These are phyloP conservation scores for Sarocladiaceae sp. DNA, from an alignment of 2,329 filamentous ascomycete genomes.

Conservation along the genomic window DNA sequence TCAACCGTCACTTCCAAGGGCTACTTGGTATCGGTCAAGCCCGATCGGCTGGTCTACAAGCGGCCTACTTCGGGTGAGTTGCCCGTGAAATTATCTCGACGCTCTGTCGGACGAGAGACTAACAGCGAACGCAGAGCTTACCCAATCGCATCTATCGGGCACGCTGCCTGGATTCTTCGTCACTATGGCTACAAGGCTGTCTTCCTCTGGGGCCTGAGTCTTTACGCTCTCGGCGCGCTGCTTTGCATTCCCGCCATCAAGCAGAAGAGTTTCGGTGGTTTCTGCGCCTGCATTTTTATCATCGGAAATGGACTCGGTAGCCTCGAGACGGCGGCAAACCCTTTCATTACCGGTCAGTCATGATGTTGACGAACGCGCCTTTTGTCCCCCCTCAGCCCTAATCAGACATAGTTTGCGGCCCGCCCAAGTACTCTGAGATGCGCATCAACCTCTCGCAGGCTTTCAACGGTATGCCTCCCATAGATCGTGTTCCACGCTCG, in stretches of 20 bases:
- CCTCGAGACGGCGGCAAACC: conserved; percentile 72
- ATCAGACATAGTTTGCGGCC: conserved; percentile 37
- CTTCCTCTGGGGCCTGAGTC: conserved; percentile 60
- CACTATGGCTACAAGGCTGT: conserved; percentile 60
- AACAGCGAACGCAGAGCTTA: conserved; percentile 43
- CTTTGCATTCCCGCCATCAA: conserved; percentile 51
- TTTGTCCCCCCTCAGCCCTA: neutral
- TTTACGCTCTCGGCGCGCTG: conserved; percentile 59
- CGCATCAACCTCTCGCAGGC: conserved; percentile 72
- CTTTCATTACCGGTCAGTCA: conserved; percentile 53
- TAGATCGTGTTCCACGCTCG: conserved; percentile 23
- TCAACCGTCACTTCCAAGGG: conserved; percentile 44
- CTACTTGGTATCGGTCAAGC: conserved; percentile 37
- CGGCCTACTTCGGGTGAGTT: conserved; percentile 50
- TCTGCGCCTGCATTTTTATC: conserved; percentile 66
- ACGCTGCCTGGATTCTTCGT: conserved; percentile 57
- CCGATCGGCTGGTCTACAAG: conserved; percentile 40
- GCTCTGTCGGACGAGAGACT: neutral
- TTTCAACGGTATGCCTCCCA: conserved; percentile 69
- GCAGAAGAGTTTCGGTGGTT: conserved; percentile 63
- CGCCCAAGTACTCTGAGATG: conserved; percentile 64
- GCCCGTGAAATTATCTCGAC: neutral
- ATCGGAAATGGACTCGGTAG: conserved; percentile 68
- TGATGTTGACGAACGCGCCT: neutral
- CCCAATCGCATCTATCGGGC: conserved; percentile 62